Base-by-base conservation (phyloP, 2,329 filamentous ascomycete species). In the Claviceps arundinis region DNA sequence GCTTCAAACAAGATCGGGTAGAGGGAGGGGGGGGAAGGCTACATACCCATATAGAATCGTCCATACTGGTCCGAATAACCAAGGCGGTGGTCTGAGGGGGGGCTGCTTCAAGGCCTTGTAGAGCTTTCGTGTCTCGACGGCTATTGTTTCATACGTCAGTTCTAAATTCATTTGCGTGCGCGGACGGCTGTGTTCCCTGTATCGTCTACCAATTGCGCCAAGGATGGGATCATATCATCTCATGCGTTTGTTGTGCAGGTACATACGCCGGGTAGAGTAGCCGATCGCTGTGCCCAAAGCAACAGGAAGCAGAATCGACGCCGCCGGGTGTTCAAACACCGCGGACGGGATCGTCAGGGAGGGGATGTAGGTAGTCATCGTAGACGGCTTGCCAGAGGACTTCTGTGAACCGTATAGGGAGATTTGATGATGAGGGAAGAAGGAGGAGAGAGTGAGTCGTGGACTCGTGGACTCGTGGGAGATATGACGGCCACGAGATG, bases 331-430 rank as follows among this genome's bases (percentile, higher is more conserved):
- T 61, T 81, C 75, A 66, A 94, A 90, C 57, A 90, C 69, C 58
- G 78, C 73, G 47, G 76, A 70, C 2, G 89, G 88, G 17, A 95
- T 74, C 22, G 86, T 89, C 57, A 94, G 69, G 41, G 80, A 82
- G n/a, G 86, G 82, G 55, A 93, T 80, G 66, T 85, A 85, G 56
- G 86, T 82, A 11, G 86, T 90, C 87, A 93, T 94, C n/a, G n/a
- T 41, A 9, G 30, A 34, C 30, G 30, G 30, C 9, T 34, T 34
- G 30, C 30, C 30, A 34, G 9, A 34, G 9, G 30, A 34, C 30
- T 34, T 11, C 9, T 11, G 30, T 34, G 30, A 34, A 3, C 30
- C 30, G 30, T 34, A 34, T 4, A 34, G 30, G 24, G 30, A 4
- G 9, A 3, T n/a, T 41, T 17, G 16, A 19, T 9, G 16, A 41